Evolutionary conservation across 108 stramenopile species (phyloP).

Genomic region (Cylindrotheca closterium): DNA sequence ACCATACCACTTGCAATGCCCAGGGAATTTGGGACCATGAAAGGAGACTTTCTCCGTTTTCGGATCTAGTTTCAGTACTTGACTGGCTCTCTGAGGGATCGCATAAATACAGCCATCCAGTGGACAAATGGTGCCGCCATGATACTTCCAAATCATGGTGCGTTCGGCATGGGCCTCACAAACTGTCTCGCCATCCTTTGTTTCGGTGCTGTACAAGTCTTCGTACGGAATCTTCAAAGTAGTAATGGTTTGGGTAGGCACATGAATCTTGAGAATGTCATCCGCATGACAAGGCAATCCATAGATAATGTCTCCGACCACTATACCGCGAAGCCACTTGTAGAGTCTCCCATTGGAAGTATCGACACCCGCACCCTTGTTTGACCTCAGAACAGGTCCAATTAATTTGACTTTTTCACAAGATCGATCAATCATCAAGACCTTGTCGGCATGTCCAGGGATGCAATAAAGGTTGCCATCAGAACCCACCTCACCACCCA

Average conservation of each 20-base stretch:
- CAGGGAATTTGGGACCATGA: conserved; percentile 65
- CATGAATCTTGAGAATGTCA: conserved; percentile 67
- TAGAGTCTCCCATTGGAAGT: conserved; percentile 26
- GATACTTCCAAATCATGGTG: conserved; percentile 76
- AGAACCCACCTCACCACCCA: conserved; percentile 75
- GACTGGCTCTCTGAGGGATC: conserved; percentile 72
- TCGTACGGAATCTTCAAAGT: conserved; percentile 71
- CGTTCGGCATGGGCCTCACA: conserved; percentile 34
- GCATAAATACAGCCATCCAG: conserved; percentile 80
- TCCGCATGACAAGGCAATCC: conserved; percentile 86
- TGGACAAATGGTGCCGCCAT: conserved; percentile 75
- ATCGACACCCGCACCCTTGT: conserved; percentile 25
- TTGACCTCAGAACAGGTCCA: conserved; percentile 52
- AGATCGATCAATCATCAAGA: conserved; percentile 61
- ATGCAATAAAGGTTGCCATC: conserved; percentile 84
- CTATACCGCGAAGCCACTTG: conserved; percentile 90
- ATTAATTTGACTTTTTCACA: conserved; percentile 54
- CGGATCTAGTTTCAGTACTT: conserved; percentile 79
- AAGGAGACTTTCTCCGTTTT: conserved; percentile 45
- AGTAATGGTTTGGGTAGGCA: conserved; percentile 53
- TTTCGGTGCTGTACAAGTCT: conserved; percentile 32
- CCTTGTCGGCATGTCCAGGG: conserved; percentile 70
- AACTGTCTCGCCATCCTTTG: conserved; percentile 10
- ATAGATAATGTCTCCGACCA: conserved; percentile 66
- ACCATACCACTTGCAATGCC: conserved; percentile 89